Base-by-base conservation (phyloP, 768 basidiomycete species). In the Ramaria rubella region DNA sequence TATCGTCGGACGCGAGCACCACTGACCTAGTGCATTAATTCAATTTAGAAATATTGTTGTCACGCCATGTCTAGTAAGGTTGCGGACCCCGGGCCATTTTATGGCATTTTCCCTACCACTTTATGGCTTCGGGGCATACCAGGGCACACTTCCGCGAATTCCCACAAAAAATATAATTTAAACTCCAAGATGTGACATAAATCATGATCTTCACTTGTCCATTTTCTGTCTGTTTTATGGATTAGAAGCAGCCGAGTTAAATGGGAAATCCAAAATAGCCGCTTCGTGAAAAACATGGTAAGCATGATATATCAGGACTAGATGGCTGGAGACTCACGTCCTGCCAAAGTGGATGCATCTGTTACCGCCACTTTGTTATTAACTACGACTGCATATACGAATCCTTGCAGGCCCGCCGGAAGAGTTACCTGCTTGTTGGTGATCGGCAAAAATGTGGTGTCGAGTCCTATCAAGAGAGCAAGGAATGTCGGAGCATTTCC, bases 271-370 rank as follows among this genome's bases (percentile, higher is more conserved):
- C 36, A 38, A 11, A n/a, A 38, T 38, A 38, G 36, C n/a, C 11
- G 36, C 36, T 38, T 11, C 36, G n/a, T n/a, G 36, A n/a, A 38
- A 11, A n/a, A 11, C n/a, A n/a, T n/a, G n/a, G 36, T 11, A n/a
- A 38, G n/a, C 36, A 38, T 11, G n/a, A 38, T 38, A 11, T 38
- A 11, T 38, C 11, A 38, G 11, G 36, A 38, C 36, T n/a, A 38
- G n/a, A 38, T 11, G n/a, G n/a, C 11, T 11, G 36, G 36, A n/a
- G 11, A n/a, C 36, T 38, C n/a, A 38, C 36, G 81, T 2, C 85
- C 85, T 34, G 82, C 83, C 34, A 86, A 67, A 26, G 76, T 80
- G 57, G 69, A 78, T 29, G 72, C 71, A 55, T 82, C 80, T 29
- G 65, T 65, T 23, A 75, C 69, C 15, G 66, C 65, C 19, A 69